A percentile compares a stretch with the other conserved stretches of the same genome.
Conservation (phyloP, 495 filamentous ascomycete genomes). For the Podospora anserina region DNA sequence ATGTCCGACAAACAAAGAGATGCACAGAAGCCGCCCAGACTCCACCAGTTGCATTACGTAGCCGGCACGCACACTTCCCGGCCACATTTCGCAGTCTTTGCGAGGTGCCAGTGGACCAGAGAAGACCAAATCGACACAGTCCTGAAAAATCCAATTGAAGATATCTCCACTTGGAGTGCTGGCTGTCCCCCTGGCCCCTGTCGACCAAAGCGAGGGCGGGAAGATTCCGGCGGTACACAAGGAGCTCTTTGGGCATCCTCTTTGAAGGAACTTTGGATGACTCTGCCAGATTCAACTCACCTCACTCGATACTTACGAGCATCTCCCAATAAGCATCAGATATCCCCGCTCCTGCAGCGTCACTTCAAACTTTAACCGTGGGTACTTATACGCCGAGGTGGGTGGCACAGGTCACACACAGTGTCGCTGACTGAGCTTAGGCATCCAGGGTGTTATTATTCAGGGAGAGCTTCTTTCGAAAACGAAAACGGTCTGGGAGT, state of each 20-base stretch:
- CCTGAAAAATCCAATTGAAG: not conserved
- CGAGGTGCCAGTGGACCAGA: not conserved
- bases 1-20: not conserved
- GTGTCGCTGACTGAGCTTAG: not conserved
- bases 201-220: not conserved
- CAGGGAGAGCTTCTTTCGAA: not conserved
- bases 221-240: not conserved
- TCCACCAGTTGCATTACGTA: not conserved
- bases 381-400: not conserved
- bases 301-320: not conserved
- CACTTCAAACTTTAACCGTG: too few species aligned
- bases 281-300: not conserved
- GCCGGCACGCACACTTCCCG: not conserved
- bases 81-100: not conserved
- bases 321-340: not conserved
- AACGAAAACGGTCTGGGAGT: constrained; percentile 1
- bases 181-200: not conserved
- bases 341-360: not conserved
- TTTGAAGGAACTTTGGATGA: not conserved
- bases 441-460: not conserved
- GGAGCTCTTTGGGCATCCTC: not conserved
- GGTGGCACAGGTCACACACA: not conserved
- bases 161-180: not conserved
- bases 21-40: not conserved
- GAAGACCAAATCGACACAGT: not conserved